These are phyloP conservation scores for Podospora fimiseda DNA, from an alignment of 495 filamentous ascomycete species.

Conservation along the genomic window DNA sequence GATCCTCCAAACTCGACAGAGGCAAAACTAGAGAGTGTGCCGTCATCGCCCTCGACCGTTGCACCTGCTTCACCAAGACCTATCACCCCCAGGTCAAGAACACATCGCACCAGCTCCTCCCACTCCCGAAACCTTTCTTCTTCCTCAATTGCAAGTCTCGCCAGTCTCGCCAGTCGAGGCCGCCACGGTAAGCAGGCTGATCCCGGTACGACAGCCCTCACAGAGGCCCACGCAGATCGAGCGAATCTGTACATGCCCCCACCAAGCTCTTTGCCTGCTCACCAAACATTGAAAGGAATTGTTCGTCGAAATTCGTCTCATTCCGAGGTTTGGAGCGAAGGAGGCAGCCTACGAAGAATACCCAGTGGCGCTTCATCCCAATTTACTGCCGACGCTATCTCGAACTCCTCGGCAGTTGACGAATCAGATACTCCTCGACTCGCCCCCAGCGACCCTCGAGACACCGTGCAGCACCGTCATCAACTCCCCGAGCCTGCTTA, in stretches of 20 bases:
- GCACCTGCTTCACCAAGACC: neutral
- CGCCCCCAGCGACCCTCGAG: slow-evolving; percentile 20
- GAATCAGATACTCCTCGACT: slow-evolving; percentile 41
- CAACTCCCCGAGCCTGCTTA: slow-evolving; percentile 42
- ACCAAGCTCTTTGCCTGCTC: slow-evolving; percentile 28
- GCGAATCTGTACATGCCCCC: slow-evolving; percentile 58
- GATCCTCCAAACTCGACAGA: neutral
- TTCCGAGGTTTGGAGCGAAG: slow-evolving; percentile 28
- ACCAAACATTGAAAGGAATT: slow-evolving; percentile 6
- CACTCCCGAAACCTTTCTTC: slow-evolving; percentile 21
- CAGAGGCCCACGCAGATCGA: slow-evolving; percentile 43
- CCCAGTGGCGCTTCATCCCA: slow-evolving; percentile 14
- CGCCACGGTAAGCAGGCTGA: slow-evolving; percentile 51
- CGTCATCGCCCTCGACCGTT: slow-evolving; percentile 2
- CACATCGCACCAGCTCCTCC: slow-evolving; percentile 9
- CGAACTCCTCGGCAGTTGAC: slow-evolving; percentile 22
- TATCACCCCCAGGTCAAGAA: slow-evolving; percentile 2
- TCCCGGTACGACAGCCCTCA: slow-evolving; percentile 33
- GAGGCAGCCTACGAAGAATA: slow-evolving; percentile 1
- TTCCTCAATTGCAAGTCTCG: slow-evolving; percentile 19
- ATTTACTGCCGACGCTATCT: slow-evolving; percentile 17
- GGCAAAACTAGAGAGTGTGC: neutral
- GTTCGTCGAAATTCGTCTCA: slow-evolving; percentile 26
- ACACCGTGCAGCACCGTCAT: slow-evolving; percentile 22
- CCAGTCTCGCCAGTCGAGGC: slow-evolving; percentile 15